These are phyloP conservation scores for Fremontodendron californicum DNA, from an alignment of 345 rosid species.

Conservation along the genomic window DNA sequence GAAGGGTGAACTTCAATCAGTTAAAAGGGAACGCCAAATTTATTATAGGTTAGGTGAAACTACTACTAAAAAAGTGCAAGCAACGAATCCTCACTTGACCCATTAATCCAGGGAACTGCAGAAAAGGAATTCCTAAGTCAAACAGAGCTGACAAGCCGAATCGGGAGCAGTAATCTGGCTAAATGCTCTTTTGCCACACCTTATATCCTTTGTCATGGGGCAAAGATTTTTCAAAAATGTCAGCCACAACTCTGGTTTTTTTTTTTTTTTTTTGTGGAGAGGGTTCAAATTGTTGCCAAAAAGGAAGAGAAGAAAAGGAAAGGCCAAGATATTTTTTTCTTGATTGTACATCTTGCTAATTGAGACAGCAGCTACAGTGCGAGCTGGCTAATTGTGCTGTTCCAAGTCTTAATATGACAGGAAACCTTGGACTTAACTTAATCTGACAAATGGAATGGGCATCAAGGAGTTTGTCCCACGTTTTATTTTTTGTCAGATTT, in stretches of 20 bases:
- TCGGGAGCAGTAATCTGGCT: background rate
- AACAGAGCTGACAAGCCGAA: background rate
- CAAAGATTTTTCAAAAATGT: background rate
- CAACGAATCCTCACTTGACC: background rate
- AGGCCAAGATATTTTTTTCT: background rate
- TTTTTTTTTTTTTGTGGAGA: too few species aligned
- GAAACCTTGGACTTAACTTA: background rate
- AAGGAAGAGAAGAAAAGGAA: background rate
- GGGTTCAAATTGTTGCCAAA: too few species aligned
- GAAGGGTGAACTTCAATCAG: background rate
- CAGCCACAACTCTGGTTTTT: background rate
- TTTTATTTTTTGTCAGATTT: background rate
- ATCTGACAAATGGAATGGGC: background rate
- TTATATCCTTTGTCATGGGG: background rate
- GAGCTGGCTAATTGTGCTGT: slow-evolving; percentile 7
- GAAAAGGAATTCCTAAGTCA: background rate
- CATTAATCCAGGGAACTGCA: background rate
- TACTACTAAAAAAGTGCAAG: background rate
- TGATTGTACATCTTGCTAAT: background rate
- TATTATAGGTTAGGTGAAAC: background rate
- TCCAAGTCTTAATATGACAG: background rate
- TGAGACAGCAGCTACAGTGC: background rate
- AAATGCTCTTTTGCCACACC: background rate
- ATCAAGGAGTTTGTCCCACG: background rate
- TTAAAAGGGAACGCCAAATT: background rate